Base-by-base conservation (phyloP, 805 yeast species). In the Myxozyma udenii region DNA sequence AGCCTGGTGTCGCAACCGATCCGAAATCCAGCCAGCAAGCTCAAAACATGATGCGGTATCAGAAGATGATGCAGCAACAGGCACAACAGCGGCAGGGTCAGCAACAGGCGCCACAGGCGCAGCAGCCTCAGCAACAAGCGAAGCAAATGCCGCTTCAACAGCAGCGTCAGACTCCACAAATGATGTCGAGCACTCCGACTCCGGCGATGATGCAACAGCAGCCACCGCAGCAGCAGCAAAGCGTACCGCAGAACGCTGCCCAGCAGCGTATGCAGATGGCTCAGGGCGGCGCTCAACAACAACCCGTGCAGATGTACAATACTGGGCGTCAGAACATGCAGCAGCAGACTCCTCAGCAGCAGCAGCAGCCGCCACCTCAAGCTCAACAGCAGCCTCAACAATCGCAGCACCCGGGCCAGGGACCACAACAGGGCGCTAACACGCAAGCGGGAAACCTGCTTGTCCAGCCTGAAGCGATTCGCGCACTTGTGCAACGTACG, bases 401-500 rank as follows among this genome's bases (percentile, higher is more conserved):
- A 11, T 50, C 47, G n/a, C n/a, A 9, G 24, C 7, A 35, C n/a
- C 21, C 39, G n/a, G n/a, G n/a, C n/a, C 33, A 28, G 14, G 33
- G 33, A 28, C 9, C 33, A 28, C 33, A 28, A 28, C 12, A 9
- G 24, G 47, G 58, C 19, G 36, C 45, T 18, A 32, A 57, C 33
- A 44, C 41, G 46, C n/a, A n/a, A n/a, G 41, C 33, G 22, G 46
- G n/a, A 39, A 37, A 4, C 7, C 18, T 7, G 5, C 14, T 30
- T 18, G 36, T 22, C 6, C 45, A 33, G 19, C 16, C 46, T 11
- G 50, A 43, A 4, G 46, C 60, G 43, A 39, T 60, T 22, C 40
- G 60, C 25, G 46, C 48, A 43, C 63, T 54, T 50, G 69, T 86
- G 64, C 78, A 83, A 55, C 80, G 79, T 39, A 71, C 80, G 1